Evolutionary conservation across 331 rosid species (phyloP), one percentile per base, ranked within the genome.

Genomic region (Phaseolus coccineus): DNA sequence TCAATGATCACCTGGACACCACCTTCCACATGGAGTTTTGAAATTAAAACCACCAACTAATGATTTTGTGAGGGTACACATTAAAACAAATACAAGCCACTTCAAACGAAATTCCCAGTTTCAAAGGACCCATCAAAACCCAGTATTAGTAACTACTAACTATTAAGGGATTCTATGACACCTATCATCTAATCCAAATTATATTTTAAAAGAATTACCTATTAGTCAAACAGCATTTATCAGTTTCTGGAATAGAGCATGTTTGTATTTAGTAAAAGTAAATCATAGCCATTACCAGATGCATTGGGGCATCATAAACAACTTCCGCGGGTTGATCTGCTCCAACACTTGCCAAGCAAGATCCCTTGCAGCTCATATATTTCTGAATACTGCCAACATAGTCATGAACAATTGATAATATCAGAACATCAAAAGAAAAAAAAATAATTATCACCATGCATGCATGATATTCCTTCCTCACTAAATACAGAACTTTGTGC

Each of bases 261-360:
- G 44, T 30, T 51, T 40, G 2, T 71, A 5, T 27, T 72, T 64
- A 37, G 50, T 40, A 62, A 77, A 80, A 37, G 50, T 40, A 62
- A 77, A 80, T 68, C 74, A 42, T 71, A 71, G 57, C 72, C 68
- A 19, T 81, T 92, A 95, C 99, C 97, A 95, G 57, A 86, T 87
- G 79, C 85, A 86, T 87, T 35, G 97, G 99, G 76, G 99, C 97
- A 57, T 87, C 84, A 83, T 84, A 88, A 76, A 87, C 96, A 33
- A 95, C 97, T 91, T 92, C 99, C 71, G 99, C 97, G 55, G 99
- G 99, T 80, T 95, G 99, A 83, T 95, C 99, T 66, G 94, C 22
- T 69, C 99, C 99, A 5, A 84, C 87, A 78, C 99, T 95, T 63
- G 89, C 85, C 84, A 93, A 75, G 89, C 99, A 95, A 84, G 85